phyloP scores from a whole-genome alignment of 2,329 filamentous ascomycete genomes.

The Penicillium palitans region DNA sequence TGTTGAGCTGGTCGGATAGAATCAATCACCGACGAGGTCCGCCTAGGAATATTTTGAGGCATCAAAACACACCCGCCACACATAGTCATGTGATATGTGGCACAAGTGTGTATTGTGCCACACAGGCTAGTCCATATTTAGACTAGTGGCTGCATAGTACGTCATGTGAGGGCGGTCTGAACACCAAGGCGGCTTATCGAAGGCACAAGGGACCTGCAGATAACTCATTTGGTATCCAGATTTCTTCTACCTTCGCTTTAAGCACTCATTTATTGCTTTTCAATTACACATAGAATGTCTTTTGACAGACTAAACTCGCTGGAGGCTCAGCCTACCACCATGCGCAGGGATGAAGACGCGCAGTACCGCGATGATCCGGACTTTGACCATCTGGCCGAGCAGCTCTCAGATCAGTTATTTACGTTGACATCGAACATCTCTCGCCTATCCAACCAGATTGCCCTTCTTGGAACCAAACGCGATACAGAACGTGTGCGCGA shows the following conservation, averaged over 20 bases:
- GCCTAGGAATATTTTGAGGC: slow-evolving; percentile 32
- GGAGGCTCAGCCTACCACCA: slow-evolving; percentile 73
- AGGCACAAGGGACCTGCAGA: slow-evolving; percentile 25
- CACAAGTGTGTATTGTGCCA: slow-evolving; percentile 1
- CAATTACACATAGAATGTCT: slow-evolving; percentile 63
- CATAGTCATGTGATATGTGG: slow-evolving; percentile 28
- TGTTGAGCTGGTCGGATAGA: slow-evolving; percentile 13
- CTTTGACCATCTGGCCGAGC: slow-evolving; percentile 78
- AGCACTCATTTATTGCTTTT: slow-evolving; percentile 3
- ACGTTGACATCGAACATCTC: slow-evolving; percentile 84
- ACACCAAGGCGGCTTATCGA: slow-evolving; percentile 18
- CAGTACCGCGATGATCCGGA: slow-evolving; percentile 89
- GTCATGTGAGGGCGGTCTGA: slow-evolving; percentile 35
- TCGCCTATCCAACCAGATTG: slow-evolving; percentile 78
- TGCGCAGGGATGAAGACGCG: slow-evolving; percentile 67
- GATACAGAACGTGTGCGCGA: slow-evolving; percentile 91
- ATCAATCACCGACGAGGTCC: slow-evolving; percentile 13
- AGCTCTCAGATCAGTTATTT: slow-evolving; percentile 86
- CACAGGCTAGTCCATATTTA: slow-evolving; percentile 12
- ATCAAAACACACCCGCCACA: slow-evolving; percentile 39
- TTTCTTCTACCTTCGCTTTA: slow-evolving; percentile 9
- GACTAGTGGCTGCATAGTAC: slow-evolving; percentile 19
- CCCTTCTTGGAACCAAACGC: slow-evolving; percentile 81
- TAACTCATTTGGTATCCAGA: slow-evolving; percentile 15
- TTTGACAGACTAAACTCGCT: slow-evolving; percentile 84